Percentiles rank a stretch among this genome's conserved stretches.
These are phyloP conservation scores for Karstenula rhodostoma DNA, from an alignment of 2,329 filamentous ascomycete species.

Conservation along the genomic window DNA sequence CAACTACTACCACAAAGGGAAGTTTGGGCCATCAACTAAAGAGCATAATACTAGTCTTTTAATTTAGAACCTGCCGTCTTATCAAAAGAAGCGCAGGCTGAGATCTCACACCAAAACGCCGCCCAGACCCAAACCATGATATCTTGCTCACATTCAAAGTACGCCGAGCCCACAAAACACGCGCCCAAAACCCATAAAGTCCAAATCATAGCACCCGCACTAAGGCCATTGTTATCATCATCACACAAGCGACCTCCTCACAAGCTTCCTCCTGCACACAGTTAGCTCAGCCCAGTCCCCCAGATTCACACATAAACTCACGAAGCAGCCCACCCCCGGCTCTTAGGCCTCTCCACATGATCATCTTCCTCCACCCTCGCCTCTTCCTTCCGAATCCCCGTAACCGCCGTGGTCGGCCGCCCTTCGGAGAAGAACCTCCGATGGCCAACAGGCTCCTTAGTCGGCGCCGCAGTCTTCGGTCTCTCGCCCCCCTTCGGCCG, in stretches of 20 bases:
- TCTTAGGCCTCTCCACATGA: slow-evolving; percentile 22
- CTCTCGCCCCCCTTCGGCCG: slow-evolving; percentile 9
- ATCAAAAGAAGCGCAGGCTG: too few species aligned
- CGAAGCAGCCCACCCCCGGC: slow-evolving; percentile 34
- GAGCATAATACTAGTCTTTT: too few species aligned
- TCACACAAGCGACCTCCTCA: slow-evolving; percentile 20
- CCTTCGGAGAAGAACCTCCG: slow-evolving; percentile 6
- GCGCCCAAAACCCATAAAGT: background rate
- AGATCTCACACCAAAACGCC: background rate
- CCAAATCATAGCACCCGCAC: background rate
- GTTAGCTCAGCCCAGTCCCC: slow-evolving; percentile 1
- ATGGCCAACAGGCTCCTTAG: background rate
- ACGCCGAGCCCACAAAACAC: background rate
- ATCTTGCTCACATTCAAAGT: background rate
- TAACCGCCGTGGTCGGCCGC: slow-evolving; percentile 9
- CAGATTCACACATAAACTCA: slow-evolving; percentile 20
- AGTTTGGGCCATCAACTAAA: too few species aligned
- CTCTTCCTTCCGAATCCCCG: background rate
- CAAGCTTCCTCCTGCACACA: slow-evolving; percentile 20
- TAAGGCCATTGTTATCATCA: background rate
- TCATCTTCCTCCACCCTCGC: background rate
- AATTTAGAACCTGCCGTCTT: too few species aligned
- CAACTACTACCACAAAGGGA: too few species aligned
- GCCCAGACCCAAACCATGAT: background rate
- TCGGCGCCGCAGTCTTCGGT: slow-evolving; percentile 17